Evolutionary conservation across 805 yeast species (phyloP).

Genomic region (Candida sonorensis): DNA sequence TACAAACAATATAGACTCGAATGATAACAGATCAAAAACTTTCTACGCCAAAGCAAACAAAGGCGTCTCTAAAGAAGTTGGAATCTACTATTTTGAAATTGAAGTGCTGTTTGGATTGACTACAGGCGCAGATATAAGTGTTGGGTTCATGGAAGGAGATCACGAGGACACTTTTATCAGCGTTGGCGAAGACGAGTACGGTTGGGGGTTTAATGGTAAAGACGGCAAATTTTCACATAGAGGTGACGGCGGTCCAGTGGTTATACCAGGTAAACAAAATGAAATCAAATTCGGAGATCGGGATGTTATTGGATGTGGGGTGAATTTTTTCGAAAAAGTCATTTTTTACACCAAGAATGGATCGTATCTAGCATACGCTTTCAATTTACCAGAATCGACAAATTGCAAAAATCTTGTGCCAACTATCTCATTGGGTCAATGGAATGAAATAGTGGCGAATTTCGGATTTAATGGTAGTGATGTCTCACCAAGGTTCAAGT

Average conservation of each 20-base stretch:
- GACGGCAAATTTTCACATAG: conserved; percentile 38
- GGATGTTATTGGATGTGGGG: conserved; percentile 80
- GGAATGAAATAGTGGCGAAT: conserved; percentile 41
- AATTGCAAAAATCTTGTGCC: conserved; percentile 35
- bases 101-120: conserved; percentile 29
- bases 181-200: conserved; percentile 42
- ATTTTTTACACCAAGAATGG: conserved; percentile 84
- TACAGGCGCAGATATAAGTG: conserved; percentile 32
- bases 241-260: too few species aligned
- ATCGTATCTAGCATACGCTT: conserved; percentile 48
- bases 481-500: conserved; percentile 31
- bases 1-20: too few species aligned
- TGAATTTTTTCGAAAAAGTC: conserved; percentile 55
- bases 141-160: conserved; percentile 37
- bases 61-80: conserved; percentile 32
- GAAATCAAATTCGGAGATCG: conserved; percentile 44
- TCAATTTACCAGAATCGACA: conserved; percentile 30
- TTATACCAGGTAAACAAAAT: too few species aligned
- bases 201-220: conserved; percentile 48
- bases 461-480: conserved; percentile 37
- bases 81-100: conserved; percentile 48
- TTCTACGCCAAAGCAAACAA: too few species aligned
- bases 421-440: conserved; percentile 36
- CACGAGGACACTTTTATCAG: conserved; percentile 22
- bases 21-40: too few species aligned